Percentiles rank a stretch among this genome's conserved stretches.
Conservation (phyloP, 164 flowering plant species). For the Vitis riparia region DNA sequence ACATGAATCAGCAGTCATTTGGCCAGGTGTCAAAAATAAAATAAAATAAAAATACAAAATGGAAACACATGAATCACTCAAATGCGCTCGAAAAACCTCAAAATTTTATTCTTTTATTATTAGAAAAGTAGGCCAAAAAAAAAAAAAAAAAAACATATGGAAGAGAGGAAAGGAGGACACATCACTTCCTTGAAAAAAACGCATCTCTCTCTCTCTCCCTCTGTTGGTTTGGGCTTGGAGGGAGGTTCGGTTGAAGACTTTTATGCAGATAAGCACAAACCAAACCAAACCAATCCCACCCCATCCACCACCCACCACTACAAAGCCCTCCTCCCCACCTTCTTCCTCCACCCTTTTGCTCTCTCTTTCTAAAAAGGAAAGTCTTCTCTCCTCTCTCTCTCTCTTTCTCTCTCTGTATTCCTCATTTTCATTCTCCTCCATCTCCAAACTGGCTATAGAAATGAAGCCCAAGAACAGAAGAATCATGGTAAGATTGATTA, state of each 20-base stretch:
- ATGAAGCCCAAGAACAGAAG: slow-evolving; percentile 25
- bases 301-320: slow-evolving; percentile 20
- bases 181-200: slow-evolving; percentile 19
- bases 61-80: too few species aligned
- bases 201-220: slow-evolving; percentile 6
- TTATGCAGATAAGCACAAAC: slow-evolving; percentile 28
- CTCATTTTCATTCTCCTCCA: not conserved
- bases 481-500: slow-evolving; percentile 19
- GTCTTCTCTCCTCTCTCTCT: not conserved
- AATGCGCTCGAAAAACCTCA: too few species aligned
- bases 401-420: slow-evolving; percentile 1
- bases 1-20: too few species aligned
- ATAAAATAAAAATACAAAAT: too few species aligned
- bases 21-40: too few species aligned
- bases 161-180: not conserved
- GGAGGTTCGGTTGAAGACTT: slow-evolving; percentile 32
- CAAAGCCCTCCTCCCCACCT: too few species aligned
- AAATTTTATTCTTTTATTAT: too few species aligned
- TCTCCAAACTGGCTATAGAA: slow-evolving; percentile 13
- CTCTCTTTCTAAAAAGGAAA: too few species aligned
- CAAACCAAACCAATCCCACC: not conserved
- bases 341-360: too few species aligned
- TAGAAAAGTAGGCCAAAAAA: too few species aligned
- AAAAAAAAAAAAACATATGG: not conserved
- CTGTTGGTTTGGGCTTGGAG: slow-evolving; percentile 19